Evolutionary conservation across 2,329 filamentous ascomycete genomes (phyloP).

Genomic region (Rugonectria rugulosa): DNA sequence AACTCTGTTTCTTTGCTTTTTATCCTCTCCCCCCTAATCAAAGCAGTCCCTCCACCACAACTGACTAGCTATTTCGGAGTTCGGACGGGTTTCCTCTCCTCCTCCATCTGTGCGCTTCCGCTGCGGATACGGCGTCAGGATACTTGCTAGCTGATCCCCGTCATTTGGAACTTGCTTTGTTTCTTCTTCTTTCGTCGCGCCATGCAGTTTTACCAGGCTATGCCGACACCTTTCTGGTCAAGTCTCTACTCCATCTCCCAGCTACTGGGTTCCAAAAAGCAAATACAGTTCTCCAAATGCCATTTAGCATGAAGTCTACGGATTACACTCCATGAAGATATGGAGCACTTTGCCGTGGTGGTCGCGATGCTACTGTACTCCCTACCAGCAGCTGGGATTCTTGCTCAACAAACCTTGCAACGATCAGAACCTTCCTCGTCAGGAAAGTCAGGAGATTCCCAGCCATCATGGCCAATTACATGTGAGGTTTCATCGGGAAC

Average conservation of each 20-base stretch:
- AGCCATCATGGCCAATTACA: not conserved
- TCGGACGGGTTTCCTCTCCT: not conserved
- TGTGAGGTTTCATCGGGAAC: not conserved
- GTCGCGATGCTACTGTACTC: too few relatives aligned
- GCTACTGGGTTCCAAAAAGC: not conserved
- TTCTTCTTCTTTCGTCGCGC: slow-evolving; percentile 9
- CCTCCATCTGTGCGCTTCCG: not conserved
- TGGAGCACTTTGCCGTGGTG: too few relatives aligned
- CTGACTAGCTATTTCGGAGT: too few relatives aligned
- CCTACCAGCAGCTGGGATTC: slow-evolving; percentile 9
- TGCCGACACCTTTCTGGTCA: not conserved
- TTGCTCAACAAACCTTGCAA: not conserved
- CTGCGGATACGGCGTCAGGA: slow-evolving; percentile 2
- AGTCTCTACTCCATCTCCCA: not conserved
- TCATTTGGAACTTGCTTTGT: slow-evolving; percentile 14
- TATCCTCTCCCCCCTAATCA: not conserved
- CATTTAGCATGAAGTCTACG: too few relatives aligned
- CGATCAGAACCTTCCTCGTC: slow-evolving; percentile 2
- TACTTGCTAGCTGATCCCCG: not conserved
- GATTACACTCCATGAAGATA: too few relatives aligned
- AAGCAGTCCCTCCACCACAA: not conserved
- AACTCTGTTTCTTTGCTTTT: not conserved
- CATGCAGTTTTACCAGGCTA: not conserved
- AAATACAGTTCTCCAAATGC: slow-evolving; percentile 7
- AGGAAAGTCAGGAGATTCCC: slow-evolving; percentile 13